Percentiles rank a stretch among this genome's conserved stretches.
Conservation (phyloP, 345 rosid species). For the Aquilaria yunnanensis region DNA sequence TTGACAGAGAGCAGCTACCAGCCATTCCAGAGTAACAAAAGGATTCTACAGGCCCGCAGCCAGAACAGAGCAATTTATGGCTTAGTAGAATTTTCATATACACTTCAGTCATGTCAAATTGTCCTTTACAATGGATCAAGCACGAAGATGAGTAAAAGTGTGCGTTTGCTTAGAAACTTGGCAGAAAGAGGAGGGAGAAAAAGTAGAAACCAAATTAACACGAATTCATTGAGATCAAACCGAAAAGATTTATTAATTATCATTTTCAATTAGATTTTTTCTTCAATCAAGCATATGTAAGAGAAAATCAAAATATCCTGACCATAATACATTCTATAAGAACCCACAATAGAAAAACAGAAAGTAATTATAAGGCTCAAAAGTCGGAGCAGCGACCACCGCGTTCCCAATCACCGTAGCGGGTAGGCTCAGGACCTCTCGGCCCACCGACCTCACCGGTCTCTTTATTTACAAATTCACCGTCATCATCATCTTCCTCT, state of each 20-base stretch:
- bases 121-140: background rate
- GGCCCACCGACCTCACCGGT: slow-evolving; percentile 93
- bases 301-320: too few species aligned
- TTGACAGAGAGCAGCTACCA: slow-evolving; percentile 6
- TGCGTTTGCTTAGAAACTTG: background rate
- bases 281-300: too few species aligned
- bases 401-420: slow-evolving; percentile 95
- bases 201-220: background rate
- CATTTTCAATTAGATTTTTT: too few species aligned
- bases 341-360: too few species aligned
- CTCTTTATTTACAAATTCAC: slow-evolving; percentile 40
- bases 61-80: too few species aligned
- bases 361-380: slow-evolving; percentile 15
- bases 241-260: too few species aligned
- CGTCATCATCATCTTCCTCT: slow-evolving; percentile 29
- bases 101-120: background rate
- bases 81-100: background rate
- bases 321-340: too few species aligned
- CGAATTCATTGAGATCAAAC: too few species aligned
- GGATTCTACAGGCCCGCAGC: too few species aligned
- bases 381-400: slow-evolving; percentile 92
- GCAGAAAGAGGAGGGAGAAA: background rate
- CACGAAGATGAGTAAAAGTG: background rate
- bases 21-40: slow-evolving; percentile 6
- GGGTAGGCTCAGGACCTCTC: slow-evolving; percentile 84